These are phyloP conservation scores for Phytophthora litchii DNA, from an alignment of 352 stramenopile species.

Conservation along the genomic window DNA sequence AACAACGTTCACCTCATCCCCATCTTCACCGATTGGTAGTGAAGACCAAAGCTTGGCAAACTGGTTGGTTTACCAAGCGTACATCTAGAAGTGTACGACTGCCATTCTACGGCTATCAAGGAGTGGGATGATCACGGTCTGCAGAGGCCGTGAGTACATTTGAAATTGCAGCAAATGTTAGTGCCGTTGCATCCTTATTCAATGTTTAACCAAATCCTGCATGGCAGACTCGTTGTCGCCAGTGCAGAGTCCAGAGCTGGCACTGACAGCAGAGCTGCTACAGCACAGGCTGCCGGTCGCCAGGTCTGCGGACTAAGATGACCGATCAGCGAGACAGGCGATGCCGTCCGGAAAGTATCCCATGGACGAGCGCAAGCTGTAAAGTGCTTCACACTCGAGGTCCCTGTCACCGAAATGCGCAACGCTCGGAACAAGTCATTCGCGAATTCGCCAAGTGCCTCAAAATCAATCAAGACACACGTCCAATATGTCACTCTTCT, in stretches of 20 bases:
- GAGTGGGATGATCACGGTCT: no score
- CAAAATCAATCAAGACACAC: neutral
- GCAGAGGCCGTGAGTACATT: no score
- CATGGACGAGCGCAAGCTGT: constrained; percentile 26
- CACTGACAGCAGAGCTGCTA: constrained; percentile 9
- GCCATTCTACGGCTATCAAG: no score
- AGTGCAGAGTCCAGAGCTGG: constrained; percentile 13
- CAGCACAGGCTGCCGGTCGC: no score
- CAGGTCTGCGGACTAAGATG: constrained; percentile 38
- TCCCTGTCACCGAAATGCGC: constrained; percentile 9
- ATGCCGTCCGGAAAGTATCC: constrained; percentile 27
- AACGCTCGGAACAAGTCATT: constrained; percentile 33
- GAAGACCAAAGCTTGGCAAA: no score
- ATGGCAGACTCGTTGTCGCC: constrained; percentile 9
- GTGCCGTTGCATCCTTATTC: no score
- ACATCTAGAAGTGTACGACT: no score
- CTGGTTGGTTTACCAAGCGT: no score
- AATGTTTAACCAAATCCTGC: no score
- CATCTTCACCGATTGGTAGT: no score
- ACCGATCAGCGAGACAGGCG: constrained; percentile 31
- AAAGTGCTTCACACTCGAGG: constrained; percentile 14
- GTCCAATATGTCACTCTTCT: constrained; percentile 18
- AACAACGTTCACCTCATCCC: no score
- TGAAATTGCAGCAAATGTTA: no score
- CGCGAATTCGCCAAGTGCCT: constrained; percentile 16